Evolutionary conservation across 1,284 basidiomycete genomes (phyloP).

Genomic region (Ustanciosporium gigantosporum): DNA sequence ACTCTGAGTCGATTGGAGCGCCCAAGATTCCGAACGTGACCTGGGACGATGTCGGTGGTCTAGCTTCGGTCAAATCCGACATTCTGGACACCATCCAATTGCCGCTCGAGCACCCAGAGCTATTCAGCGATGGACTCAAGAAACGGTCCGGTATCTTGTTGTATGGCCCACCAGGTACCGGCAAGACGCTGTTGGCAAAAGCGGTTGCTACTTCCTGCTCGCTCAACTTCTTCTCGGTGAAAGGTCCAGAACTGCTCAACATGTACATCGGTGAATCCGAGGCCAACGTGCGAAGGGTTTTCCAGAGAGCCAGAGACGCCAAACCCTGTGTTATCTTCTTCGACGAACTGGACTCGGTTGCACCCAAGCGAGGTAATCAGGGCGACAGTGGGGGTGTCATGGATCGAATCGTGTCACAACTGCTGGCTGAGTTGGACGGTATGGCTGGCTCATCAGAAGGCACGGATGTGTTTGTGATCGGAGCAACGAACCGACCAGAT

Average conservation of each 20-base stretch:
- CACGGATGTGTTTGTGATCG: conserved; percentile 64
- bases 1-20: conserved; percentile 90
- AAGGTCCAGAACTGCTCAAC: conserved; percentile 64
- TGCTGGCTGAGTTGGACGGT: conserved; percentile 64
- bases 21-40: conserved; percentile 94
- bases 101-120: conserved; percentile 88
- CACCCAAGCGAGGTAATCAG: conserved; percentile 64
- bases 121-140: conserved; percentile 90
- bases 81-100: conserved; percentile 97
- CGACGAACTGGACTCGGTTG: conserved; percentile 64
- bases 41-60: conserved; percentile 97
- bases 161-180: conserved; percentile 64
- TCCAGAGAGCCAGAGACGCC: conserved; percentile 63
- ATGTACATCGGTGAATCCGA: conserved; percentile 65
- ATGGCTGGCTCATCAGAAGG: conserved; percentile 61
- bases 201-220: conserved; percentile 70
- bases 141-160: conserved; percentile 77
- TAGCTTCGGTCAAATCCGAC: conserved; percentile 84
- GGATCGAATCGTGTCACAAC: conserved; percentile 64
- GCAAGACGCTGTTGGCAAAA: conserved; percentile 64
- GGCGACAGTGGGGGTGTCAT: conserved; percentile 65
- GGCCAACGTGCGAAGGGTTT: conserved; percentile 64
- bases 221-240: conserved; percentile 65
- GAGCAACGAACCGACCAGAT: conserved; percentile 64
- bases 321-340: conserved; percentile 65